phyloP scores from a whole-genome alignment of 202 grass and related monocot genomes.

The Zoysia matrella region DNA sequence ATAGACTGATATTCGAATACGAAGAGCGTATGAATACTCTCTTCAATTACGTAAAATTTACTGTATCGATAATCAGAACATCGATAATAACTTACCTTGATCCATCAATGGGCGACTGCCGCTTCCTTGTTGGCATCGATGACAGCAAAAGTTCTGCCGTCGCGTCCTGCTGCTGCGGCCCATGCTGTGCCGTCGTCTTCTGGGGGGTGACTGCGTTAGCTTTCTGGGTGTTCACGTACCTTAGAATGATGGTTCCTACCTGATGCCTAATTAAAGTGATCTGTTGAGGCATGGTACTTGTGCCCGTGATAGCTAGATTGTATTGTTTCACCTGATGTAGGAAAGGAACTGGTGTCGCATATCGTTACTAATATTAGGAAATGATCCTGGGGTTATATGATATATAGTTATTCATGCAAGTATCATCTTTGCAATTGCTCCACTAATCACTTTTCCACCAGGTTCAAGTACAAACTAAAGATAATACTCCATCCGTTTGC shows the following conservation, averaged over 20 bases:
- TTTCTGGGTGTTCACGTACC: constrained; percentile 62
- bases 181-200: constrained; percentile 29
- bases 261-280: constrained; percentile 41
- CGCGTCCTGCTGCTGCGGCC: constrained; percentile 27
- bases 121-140: constrained; percentile 75
- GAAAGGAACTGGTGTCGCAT: constrained; percentile 17
- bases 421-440: neutral
- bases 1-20: too few relatives aligned
- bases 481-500: too few relatives aligned
- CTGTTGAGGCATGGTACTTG: neutral
- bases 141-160: constrained; percentile 48
- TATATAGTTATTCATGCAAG: constrained; percentile 2
- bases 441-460: neutral
- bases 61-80: too few relatives aligned
- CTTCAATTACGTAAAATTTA: too few relatives aligned
- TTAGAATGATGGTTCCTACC: constrained; percentile 51
- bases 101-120: constrained; percentile 67
- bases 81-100: constrained; percentile 73
- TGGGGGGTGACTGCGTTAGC: constrained; percentile 49
- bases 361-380: constrained; percentile 40
- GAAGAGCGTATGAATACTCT: too few relatives aligned
- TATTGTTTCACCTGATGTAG: constrained; percentile 47
- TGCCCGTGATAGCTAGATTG: constrained; percentile 32
- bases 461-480: too few relatives aligned
- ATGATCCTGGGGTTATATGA: constrained; percentile 21